Base-by-base conservation (phyloP, 768 basidiomycete species). In the Termitomyces sp. region DNA sequence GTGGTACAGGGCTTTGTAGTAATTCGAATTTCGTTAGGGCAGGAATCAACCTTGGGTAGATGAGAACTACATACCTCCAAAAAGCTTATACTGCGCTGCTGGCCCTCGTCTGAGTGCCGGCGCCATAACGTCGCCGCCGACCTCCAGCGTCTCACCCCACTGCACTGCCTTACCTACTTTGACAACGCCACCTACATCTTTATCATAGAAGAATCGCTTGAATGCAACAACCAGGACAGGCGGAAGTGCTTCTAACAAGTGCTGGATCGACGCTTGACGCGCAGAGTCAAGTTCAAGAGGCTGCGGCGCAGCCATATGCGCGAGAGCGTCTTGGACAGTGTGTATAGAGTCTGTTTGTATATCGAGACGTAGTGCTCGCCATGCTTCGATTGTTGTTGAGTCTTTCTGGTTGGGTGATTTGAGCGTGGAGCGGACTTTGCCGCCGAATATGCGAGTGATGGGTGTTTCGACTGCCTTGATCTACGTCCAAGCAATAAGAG, bases 401-500 rank as follows among this genome's bases (percentile, higher is more conserved):
- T 98, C 95, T 62, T 87, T 87, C 64, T 91, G 86, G 14, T 88
- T 84, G 1, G 92, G 92, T 7, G 86, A 86, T 41, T 84, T 82
- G 2, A 98, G 75, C 1, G 91, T 87, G 24, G 91, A 90, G 20
- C 94, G 84, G 72, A 94, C 88, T 67, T 91, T 92, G 34, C 96
- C 94, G 29, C 94, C 93, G 64, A 99, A 99, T 58, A 99, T 90
- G 26, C 88, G 78, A 0, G 92, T 91, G 53, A 99, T 90, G 0
- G 94, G 89, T 3, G 92, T 91, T 62, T 97, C 94, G 3, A 81
- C 79, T 0, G 83, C 80, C 70, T 89, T 92, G 46, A 84, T 85
- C 90, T 93, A 61, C 24, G 9, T 22, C 27, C 47, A 31, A 5
- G 27, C 5, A 9, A 42, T 26, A 26, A 42, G 16, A 39, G 2